Percentiles rank a stretch among this genome's conserved stretches.
These are phyloP conservation scores for Penicillium sp. DNA, from an alignment of 2,329 filamentous ascomycete species.

Conservation along the genomic window DNA sequence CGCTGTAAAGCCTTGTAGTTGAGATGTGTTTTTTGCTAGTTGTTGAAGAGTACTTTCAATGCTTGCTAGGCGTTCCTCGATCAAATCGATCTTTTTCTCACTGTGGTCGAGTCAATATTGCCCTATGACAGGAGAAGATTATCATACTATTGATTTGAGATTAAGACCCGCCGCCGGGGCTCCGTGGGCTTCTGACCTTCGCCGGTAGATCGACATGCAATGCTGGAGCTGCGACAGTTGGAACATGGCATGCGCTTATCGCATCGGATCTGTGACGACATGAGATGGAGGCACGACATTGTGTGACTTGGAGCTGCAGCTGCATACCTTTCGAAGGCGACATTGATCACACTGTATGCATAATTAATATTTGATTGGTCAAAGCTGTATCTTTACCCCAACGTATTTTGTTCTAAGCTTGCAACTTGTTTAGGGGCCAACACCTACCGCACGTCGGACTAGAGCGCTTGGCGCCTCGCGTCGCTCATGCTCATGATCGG, in stretches of 20 bases:
- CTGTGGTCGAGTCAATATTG: slow-evolving; percentile 26
- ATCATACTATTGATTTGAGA: slow-evolving; percentile 43
- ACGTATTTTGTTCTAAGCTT: neutral
- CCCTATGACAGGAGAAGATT: neutral
- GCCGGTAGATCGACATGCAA: slow-evolving; percentile 39
- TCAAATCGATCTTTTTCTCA: slow-evolving; percentile 54
- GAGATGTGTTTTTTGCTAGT: slow-evolving; percentile 15
- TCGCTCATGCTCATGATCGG: slow-evolving; percentile 27
- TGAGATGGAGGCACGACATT: neutral
- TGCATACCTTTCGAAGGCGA: slow-evolving; percentile 31
- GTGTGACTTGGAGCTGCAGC: neutral
- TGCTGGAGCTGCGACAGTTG: slow-evolving; percentile 39
- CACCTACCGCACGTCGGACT: slow-evolving; percentile 33
- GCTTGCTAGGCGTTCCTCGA: slow-evolving; percentile 49
- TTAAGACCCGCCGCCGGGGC: slow-evolving; percentile 39
- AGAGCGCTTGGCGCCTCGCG: slow-evolving; percentile 17
- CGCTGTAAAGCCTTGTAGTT: neutral
- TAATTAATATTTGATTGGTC: neutral
- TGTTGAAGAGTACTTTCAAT: slow-evolving; percentile 43
- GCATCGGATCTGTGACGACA: slow-evolving; percentile 37
- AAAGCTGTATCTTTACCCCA: neutral
- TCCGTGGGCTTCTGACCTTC: slow-evolving; percentile 36
- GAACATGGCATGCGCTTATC: slow-evolving; percentile 44
- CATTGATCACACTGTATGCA: slow-evolving; percentile 35
- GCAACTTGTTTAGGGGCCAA: neutral